Conservation (phyloP, 495 filamentous ascomycete genomes). For the Penicillium angulare region DNA sequence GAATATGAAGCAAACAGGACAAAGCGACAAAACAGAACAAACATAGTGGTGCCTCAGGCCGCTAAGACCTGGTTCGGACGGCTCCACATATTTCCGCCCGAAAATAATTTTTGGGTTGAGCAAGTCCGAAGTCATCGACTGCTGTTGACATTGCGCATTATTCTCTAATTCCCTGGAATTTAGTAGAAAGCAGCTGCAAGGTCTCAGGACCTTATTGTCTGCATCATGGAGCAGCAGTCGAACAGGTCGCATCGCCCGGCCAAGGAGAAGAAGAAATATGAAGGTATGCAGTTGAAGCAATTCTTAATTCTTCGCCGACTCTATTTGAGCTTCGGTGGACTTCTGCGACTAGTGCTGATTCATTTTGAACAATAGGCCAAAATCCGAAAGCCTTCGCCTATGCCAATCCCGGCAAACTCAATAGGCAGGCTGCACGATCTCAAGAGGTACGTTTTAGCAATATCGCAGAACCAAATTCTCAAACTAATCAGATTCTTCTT, state of each 20-base stretch:
- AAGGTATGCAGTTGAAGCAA: slow-evolving; percentile 34
- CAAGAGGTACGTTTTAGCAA: slow-evolving; percentile 67
- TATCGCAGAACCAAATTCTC: background rate
- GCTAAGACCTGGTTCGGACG: too few relatives aligned
- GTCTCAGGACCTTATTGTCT: slow-evolving; percentile 31
- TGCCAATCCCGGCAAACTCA: slow-evolving; percentile 79
- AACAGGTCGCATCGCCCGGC: slow-evolving; percentile 82
- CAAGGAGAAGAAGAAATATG: slow-evolving; percentile 87
- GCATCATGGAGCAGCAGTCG: slow-evolving; percentile 73
- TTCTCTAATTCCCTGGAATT: slow-evolving; percentile 15
- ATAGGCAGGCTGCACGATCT: slow-evolving; percentile 80
- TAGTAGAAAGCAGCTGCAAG: slow-evolving; percentile 27
- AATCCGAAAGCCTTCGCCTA: slow-evolving; percentile 94
- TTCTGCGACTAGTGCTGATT: background rate
- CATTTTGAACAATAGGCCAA: slow-evolving; percentile 47
- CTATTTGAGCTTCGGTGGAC: background rate
- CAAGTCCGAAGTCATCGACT: slow-evolving; percentile 11
- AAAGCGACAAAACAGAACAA: too few relatives aligned
- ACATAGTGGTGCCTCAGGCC: background rate
- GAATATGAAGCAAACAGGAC: too few relatives aligned
- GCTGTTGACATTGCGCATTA: slow-evolving; percentile 7
- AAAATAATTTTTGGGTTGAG: slow-evolving; percentile 37
- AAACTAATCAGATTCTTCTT: slow-evolving; percentile 21
- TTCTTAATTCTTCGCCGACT: slow-evolving; percentile 15
- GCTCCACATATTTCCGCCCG: slow-evolving; percentile 30